A percentile compares a stretch with the other conserved stretches of the same genome.
Conservation (phyloP, 805 yeast genomes). For the Yamadazyma tumulicola region DNA sequence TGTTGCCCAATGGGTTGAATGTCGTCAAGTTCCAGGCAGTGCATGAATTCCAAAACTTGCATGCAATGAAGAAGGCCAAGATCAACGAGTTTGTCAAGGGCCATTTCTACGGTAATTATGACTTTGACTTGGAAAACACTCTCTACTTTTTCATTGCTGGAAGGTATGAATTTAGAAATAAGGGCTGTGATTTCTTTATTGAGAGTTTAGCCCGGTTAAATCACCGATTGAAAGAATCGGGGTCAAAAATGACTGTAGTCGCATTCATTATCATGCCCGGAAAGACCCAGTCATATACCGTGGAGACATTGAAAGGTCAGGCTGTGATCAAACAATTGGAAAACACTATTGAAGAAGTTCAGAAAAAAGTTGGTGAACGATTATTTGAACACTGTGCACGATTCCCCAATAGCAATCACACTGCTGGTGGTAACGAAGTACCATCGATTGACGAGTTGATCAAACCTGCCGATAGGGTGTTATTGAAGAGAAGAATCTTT, state of each 20-base stretch:
- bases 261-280: slow-evolving; percentile 99
- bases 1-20: slow-evolving; percentile 92
- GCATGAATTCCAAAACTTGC: slow-evolving; percentile 96
- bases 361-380: slow-evolving; percentile 79
- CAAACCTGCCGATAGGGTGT: slow-evolving; percentile 81
- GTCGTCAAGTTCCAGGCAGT: slow-evolving; percentile 96
- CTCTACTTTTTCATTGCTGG: slow-evolving; percentile 96
- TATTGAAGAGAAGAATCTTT: slow-evolving; percentile 86
- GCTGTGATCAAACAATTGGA: slow-evolving; percentile 93
- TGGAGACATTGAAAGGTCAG: slow-evolving; percentile 92
- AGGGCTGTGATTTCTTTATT: slow-evolving; percentile 93
- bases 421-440: slow-evolving; percentile 55
- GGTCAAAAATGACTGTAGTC: slow-evolving; percentile 88
- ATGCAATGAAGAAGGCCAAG: slow-evolving; percentile 85
- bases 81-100: slow-evolving; percentile 94
- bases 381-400: slow-evolving; percentile 88
- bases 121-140: slow-evolving; percentile 91
- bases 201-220: slow-evolving; percentile 91
- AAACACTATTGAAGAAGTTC: slow-evolving; percentile 83
- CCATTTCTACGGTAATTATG: slow-evolving; percentile 94
- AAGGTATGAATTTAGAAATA: slow-evolving; percentile 92
- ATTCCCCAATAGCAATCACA: slow-evolving; percentile 42
- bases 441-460: slow-evolving; percentile 82
- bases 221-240: slow-evolving; percentile 75
- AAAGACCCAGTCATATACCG: slow-evolving; percentile 87